Evolutionary conservation across 2,329 filamentous ascomycete genomes (phyloP).

Genomic region (Diaporthe helianthi): DNA sequence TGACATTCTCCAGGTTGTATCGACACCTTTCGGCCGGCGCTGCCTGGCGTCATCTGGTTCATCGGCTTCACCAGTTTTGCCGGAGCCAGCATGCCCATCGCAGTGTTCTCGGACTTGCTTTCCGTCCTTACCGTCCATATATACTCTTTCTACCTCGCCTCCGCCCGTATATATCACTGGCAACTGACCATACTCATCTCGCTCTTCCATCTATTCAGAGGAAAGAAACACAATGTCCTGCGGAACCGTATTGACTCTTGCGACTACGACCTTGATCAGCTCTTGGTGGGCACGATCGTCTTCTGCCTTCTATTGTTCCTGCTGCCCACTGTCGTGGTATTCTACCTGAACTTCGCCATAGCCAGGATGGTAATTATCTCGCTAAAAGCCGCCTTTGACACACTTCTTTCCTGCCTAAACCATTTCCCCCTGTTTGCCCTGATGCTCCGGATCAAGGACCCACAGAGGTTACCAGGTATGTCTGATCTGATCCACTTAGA

Average conservation of each 20-base stretch:
- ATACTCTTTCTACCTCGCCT: conserved; percentile 97
- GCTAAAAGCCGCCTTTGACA: conserved; percentile 90
- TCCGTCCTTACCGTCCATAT: conserved; percentile 94
- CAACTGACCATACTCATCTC: conserved; percentile 96
- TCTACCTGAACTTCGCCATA: conserved; percentile 94
- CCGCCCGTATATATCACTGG: conserved; percentile 97
- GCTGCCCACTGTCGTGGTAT: conserved; percentile 92
- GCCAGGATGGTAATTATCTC: conserved; percentile 95
- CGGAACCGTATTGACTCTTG: conserved; percentile 98
- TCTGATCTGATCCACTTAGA: conserved; percentile 30
- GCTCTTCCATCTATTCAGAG: conserved; percentile 97
- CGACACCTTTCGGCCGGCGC: conserved; percentile 74
- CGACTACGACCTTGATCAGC: conserved; percentile 97
- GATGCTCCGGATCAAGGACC: conserved; percentile 95
- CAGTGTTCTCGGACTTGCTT: conserved; percentile 91
- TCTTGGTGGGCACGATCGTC: conserved; percentile 93
- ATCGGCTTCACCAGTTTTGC: conserved; percentile 95
- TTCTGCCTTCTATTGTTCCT: conserved; percentile 96
- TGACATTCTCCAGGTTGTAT: conserved; percentile 69
- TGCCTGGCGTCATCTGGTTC: conserved; percentile 89
- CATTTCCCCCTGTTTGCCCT: conserved; percentile 97
- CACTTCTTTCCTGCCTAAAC: conserved; percentile 89
- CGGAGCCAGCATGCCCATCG: conserved; percentile 95
- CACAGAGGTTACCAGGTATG: conserved; percentile 81
- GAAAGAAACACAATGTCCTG: conserved; percentile 96